phyloP scores from a whole-genome alignment of 495 filamentous ascomycete species.

The Parachaetomium inaequale region DNA sequence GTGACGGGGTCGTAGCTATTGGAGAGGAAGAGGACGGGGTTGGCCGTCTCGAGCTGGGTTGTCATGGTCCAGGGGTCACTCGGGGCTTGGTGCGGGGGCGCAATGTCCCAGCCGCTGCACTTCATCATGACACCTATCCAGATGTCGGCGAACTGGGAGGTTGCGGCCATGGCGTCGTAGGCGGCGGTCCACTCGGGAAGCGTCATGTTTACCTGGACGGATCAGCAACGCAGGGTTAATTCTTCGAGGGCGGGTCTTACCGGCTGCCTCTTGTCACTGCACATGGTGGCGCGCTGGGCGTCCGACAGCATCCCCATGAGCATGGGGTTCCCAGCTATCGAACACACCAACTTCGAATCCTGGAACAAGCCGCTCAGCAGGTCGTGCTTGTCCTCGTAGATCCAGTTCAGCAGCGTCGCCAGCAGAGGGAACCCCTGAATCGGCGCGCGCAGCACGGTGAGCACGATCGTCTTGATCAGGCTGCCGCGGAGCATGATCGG shows the following conservation, averaged over 20 bases:
- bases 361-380: conserved; percentile 10
- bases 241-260: too few relatives aligned
- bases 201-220: conserved; percentile 37
- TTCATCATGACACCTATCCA: conserved; percentile 42
- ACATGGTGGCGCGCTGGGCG: conserved; percentile 42
- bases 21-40: conserved; percentile 58
- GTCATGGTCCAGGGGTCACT: background rate
- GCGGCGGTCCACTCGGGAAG: conserved; percentile 32
- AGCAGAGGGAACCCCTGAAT: conserved; percentile 30
- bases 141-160: conserved; percentile 44
- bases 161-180: conserved; percentile 36
- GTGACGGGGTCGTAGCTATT: conserved; percentile 61
- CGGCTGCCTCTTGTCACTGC: conserved; percentile 44
- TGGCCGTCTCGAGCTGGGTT: conserved; percentile 45
- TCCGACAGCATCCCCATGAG: conserved; percentile 45
- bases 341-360: conserved; percentile 32
- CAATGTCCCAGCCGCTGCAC: conserved; percentile 45
- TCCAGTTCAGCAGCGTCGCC: conserved; percentile 29
- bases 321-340: conserved; percentile 33
- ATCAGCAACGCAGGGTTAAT: background rate
- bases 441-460: conserved; percentile 38
- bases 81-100: background rate
- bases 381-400: conserved; percentile 21
- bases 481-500: conserved; percentile 36
- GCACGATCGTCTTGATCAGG: conserved; percentile 36